phyloP scores from a whole-genome alignment of 2,329 filamentous ascomycete genomes.

The Pestalotiopsis sp. region DNA sequence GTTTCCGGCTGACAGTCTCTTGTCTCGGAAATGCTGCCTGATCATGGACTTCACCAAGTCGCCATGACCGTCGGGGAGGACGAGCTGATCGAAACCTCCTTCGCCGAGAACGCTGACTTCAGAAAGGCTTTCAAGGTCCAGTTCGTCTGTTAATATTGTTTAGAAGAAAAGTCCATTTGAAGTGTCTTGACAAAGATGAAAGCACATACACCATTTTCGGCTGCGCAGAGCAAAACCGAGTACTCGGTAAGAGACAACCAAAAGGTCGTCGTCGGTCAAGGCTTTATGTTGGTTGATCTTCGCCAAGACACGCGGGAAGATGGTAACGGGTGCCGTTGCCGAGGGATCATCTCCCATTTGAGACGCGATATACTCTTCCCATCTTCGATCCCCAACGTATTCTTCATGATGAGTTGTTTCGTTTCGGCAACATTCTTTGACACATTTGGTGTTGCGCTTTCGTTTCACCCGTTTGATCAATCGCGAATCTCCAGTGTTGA shows the following conservation, averaged over 20 bases:
- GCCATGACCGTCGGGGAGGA: background rate
- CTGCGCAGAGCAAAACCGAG: background rate
- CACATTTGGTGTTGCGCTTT: no score
- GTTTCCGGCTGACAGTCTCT: background rate
- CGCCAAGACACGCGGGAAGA: no score
- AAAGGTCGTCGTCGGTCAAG: background rate
- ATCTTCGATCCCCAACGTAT: background rate
- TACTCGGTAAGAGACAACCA: background rate
- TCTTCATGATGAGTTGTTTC: background rate
- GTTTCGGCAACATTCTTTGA: no score
- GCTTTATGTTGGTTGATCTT: no score
- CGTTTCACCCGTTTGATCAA: no score
- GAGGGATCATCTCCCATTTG: no score
- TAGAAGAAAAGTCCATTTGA: no score
- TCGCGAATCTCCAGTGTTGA: no score
- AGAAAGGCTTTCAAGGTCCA: background rate
- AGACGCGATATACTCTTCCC: no score
- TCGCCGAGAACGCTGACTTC: background rate
- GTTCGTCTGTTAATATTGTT: background rate
- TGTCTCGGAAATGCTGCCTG: background rate
- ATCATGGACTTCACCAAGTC: background rate
- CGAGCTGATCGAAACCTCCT: background rate
- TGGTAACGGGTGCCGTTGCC: no score
- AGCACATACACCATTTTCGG: background rate
- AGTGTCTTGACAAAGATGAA: no score